Percentiles rank a stretch among this genome's conserved stretches.
Conservation (phyloP, 2,329 filamentous ascomycete species). For the Mycosphaerella sp. region DNA sequence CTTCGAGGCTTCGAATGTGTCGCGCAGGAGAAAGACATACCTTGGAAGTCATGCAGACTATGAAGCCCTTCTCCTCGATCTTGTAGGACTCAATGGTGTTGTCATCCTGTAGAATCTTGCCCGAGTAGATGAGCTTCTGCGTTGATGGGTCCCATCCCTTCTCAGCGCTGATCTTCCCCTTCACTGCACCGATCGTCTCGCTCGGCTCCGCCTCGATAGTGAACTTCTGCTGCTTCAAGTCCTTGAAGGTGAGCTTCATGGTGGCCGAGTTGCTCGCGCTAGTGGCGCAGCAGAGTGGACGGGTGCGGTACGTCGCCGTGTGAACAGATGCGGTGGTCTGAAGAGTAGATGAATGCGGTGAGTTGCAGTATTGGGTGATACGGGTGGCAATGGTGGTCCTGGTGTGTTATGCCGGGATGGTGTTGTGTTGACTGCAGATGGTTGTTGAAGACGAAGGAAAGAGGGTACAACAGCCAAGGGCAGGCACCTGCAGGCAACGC, state of each 20-base stretch:
- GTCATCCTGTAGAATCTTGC: slow-evolving; percentile 97
- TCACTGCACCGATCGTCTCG: slow-evolving; percentile 82
- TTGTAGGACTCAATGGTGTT: slow-evolving; percentile 95
- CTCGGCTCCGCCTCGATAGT: slow-evolving; percentile 88
- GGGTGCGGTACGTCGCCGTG: too few species aligned
- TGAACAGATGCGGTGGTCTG: too few species aligned
- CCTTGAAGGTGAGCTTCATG: slow-evolving; percentile 72
- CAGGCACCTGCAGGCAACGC: background rate
- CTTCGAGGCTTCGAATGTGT: background rate
- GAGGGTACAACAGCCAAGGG: too few species aligned
- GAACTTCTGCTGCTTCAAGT: slow-evolving; percentile 99
- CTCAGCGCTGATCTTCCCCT: slow-evolving; percentile 84
- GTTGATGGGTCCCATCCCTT: slow-evolving; percentile 89
- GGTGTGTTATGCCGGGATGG: too few species aligned
- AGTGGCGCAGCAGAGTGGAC: background rate
- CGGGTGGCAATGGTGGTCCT: too few species aligned
- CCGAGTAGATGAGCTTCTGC: slow-evolving; percentile 97
- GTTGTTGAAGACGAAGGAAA: too few species aligned
- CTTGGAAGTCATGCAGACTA: slow-evolving; percentile 98
- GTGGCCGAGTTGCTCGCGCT: slow-evolving; percentile 14
- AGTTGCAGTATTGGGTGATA: too few species aligned
- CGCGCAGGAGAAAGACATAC: slow-evolving; percentile 41
- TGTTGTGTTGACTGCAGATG: too few species aligned
- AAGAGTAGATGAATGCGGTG: too few species aligned
- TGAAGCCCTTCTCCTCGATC: slow-evolving; percentile 99